Evolutionary conservation across 768 basidiomycete species (phyloP).

Genomic region (Pulveroboletus sp.): DNA sequence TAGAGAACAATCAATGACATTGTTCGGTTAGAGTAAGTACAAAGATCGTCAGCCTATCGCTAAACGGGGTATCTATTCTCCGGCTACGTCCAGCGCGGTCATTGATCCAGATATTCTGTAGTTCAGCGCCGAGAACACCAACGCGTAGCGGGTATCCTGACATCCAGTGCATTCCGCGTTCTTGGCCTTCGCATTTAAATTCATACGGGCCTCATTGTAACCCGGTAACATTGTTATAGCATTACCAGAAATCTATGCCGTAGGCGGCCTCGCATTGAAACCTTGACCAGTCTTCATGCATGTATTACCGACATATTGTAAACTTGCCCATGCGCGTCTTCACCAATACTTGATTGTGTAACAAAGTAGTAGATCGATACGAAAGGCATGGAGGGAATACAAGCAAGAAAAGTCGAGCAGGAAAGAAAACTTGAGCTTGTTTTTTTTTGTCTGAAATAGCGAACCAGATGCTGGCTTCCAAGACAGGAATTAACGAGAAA

Average conservation of each 20-base stretch:
- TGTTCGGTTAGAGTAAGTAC: too few relatives aligned
- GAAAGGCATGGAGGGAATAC: slow-evolving; percentile 36
- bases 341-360: slow-evolving; percentile 38
- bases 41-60: too few relatives aligned
- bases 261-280: slow-evolving; percentile 15
- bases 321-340: slow-evolving; percentile 37
- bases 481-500: slow-evolving; percentile 47
- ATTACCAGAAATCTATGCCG: slow-evolving; percentile 9
- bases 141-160: not conserved
- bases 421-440: slow-evolving; percentile 66
- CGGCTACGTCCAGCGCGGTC: not conserved
- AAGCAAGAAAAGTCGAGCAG: slow-evolving; percentile 52
- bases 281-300: slow-evolving; percentile 30
- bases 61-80: not conserved
- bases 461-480: slow-evolving; percentile 46
- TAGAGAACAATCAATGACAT: not conserved
- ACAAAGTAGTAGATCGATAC: slow-evolving; percentile 47
- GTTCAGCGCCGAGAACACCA: slow-evolving; percentile 1
- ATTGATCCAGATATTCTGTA: slow-evolving; percentile 5
- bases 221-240: slow-evolving; percentile 2
- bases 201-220: slow-evolving; percentile 13
- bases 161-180: slow-evolving; percentile 1
- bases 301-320: slow-evolving; percentile 36
- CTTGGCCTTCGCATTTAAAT: slow-evolving; percentile 23
- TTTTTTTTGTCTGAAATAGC: slow-evolving; percentile 49